Conservation (phyloP, 768 basidiomycete genomes). For the Pleurotus sapidus region DNA sequence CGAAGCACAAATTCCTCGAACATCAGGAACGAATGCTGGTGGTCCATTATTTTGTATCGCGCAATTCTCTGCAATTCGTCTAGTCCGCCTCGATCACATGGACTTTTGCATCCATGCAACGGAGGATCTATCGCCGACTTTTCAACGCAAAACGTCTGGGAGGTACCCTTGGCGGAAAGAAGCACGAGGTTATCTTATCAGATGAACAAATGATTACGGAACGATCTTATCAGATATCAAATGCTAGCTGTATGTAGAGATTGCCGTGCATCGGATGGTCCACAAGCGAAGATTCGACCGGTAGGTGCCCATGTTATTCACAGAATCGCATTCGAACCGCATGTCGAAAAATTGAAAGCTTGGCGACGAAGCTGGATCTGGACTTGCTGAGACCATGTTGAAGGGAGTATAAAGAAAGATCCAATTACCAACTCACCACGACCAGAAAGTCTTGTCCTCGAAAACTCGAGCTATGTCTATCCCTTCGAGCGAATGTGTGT, state of each 20-base stretch:
- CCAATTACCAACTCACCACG: too few species aligned
- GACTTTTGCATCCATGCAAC: not conserved
- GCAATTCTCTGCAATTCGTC: not conserved
- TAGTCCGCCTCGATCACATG: not conserved
- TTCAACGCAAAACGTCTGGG: too few species aligned
- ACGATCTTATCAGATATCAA: conserved; percentile 7
- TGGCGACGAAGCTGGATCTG: not conserved
- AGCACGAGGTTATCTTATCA: conserved; percentile 8
- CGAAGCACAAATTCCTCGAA: too few species aligned
- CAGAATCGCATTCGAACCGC: not conserved
- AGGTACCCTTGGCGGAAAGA: not conserved
- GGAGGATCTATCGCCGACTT: too few species aligned
- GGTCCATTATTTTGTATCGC: not conserved
- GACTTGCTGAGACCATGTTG: not conserved
- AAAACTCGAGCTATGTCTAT: conserved; percentile 14
- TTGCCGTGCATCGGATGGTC: too few species aligned
- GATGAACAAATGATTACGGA: not conserved
- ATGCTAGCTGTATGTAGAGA: not conserved
- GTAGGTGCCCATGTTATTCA: conserved; percentile 6
- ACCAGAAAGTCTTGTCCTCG: not conserved
- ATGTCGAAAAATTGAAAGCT: not conserved
- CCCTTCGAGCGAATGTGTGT: conserved; percentile 19
- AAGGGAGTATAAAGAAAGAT: too few species aligned
- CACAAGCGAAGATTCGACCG: not conserved
- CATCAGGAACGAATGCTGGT: too few species aligned